Evolutionary conservation across 441 rosid genomes (phyloP), one percentile per base, ranked within the genome.

Genomic region (Cnidoscolus chayamansa): DNA sequence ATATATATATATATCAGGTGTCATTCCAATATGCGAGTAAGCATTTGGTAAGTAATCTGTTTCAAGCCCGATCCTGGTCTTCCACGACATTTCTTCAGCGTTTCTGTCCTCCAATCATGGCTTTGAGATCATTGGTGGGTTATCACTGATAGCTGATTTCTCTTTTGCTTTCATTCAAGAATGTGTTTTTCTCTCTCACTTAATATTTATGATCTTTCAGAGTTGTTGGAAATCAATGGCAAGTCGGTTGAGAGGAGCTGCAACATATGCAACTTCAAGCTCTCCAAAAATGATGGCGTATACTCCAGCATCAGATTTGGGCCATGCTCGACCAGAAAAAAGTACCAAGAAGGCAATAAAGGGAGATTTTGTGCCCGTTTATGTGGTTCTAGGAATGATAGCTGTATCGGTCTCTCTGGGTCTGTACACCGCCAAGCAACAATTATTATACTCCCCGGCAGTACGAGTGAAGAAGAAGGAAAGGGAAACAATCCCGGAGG

Each of bases 401-500:
- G 48, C 63, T 1, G 0, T 89, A 45, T 81, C 91, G 0, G 76
- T 78, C 0, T 57, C 88, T 0, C 74, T 89, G 2, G 97, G 97
- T 1, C 65, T 85, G 0, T 68, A 77, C 83, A 87, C 97, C 9
- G 85, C 83, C 31, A 84, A 71, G 82, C 93, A 76, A 37, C 95
- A 91, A 35, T 77, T 91, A 19, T 1, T 63, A 50, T 55, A 86
- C 67, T 78, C 87, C 12, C 97, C 97, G 0, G 10, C 59, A 0
- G 97, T 91, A 25, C 85, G 89, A 4, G 84, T 88, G 72, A 85
- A 66, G 74, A 91, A 86, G 86, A 86, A 85, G 78, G 64, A 15
- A 2, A 77, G 97, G 67, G 90, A 85, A 85, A 89, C 77, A 0
- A 16, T 89, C 7, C 86, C 85, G 0, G 97, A 91, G 78, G 77